These are phyloP conservation scores for Oidiodendron maius DNA, from an alignment of 495 filamentous ascomycete genomes.

Conservation along the genomic window DNA sequence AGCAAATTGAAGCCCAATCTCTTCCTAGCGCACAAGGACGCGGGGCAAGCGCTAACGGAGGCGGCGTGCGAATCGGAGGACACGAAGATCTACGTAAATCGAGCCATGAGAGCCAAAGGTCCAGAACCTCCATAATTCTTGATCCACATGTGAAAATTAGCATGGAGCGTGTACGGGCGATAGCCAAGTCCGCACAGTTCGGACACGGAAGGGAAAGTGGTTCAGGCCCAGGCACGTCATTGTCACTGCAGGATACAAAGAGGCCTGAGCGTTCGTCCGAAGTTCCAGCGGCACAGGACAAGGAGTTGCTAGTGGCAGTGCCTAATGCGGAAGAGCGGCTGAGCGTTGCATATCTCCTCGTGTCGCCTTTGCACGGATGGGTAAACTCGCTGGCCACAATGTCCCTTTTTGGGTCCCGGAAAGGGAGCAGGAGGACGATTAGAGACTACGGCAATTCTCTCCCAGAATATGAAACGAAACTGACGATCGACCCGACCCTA, in stretches of 20 bases:
- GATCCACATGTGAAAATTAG: constrained; percentile 19
- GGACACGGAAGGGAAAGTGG: neutral
- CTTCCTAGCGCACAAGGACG: constrained; percentile 14
- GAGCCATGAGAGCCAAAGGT: constrained; percentile 18
- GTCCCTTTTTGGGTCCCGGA: constrained; percentile 30
- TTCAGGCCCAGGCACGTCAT: constrained; percentile 6
- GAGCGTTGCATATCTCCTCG: constrained; percentile 61
- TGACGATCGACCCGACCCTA: constrained; percentile 46
- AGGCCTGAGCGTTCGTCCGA: constrained; percentile 4
- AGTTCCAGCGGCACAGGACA: constrained; percentile 11
- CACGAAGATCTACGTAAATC: constrained; percentile 20
- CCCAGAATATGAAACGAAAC: constrained; percentile 47
- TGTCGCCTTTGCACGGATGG: constrained; percentile 72
- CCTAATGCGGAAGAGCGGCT: constrained; percentile 22
- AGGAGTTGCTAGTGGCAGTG: constrained; percentile 6
- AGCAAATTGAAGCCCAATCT: constrained; percentile 8
- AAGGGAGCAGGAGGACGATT: neutral
- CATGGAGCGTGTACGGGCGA: constrained; percentile 19
- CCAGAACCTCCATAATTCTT: constrained; percentile 14
- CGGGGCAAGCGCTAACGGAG: constrained; percentile 3
- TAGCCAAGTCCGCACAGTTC: constrained; percentile 10
- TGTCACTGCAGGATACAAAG: neutral
- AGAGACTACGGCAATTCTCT: constrained; percentile 22
- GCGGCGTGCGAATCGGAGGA: constrained; percentile 19
- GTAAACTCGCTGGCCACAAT: constrained; percentile 49